A percentile compares a stretch with the other conserved stretches of the same genome.
phyloP scores from a whole-genome alignment of 2,329 filamentous ascomycete genomes.

The Nothophaeocryptopus gaeumannii region DNA sequence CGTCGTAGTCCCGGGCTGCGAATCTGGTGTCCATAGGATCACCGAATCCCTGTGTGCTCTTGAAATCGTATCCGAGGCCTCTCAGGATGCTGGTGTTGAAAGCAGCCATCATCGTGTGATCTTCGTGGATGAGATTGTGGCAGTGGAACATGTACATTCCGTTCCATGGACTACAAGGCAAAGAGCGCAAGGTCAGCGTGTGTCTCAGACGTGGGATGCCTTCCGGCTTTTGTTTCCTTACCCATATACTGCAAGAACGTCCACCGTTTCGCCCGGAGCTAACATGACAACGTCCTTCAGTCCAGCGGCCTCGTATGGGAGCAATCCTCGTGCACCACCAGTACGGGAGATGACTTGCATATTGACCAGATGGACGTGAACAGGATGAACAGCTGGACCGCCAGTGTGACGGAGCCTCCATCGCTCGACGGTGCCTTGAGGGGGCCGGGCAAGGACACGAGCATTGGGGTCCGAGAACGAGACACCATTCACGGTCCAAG shows the following conservation, averaged over 20 bases:
- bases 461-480: conserved; percentile 47
- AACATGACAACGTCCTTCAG: conserved; percentile 60
- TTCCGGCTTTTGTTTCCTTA: no score
- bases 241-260: no score
- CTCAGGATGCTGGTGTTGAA: conserved; percentile 43
- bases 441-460: conserved; percentile 50
- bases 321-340: conserved; percentile 44
- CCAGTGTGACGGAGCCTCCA: conserved; percentile 52
- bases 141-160: conserved; percentile 46
- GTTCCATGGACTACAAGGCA: conserved; percentile 54
- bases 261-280: conserved; percentile 49
- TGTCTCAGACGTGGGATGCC: no score
- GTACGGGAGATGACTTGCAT: conserved; percentile 53
- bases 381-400: conserved; percentile 53
- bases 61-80: conserved; percentile 32
- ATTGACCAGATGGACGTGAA: conserved; percentile 59
- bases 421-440: conserved; percentile 48
- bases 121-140: conserved; percentile 48
- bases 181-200: no score
- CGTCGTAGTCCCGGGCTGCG: conserved; percentile 14
- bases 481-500: conserved; percentile 54
- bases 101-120: conserved; percentile 44
- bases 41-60: conserved; percentile 21
- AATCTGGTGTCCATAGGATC: conserved; percentile 28
- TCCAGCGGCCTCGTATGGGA: conserved; percentile 54